Base-by-base conservation (phyloP, 306 rosid genomes). In the Mucuna pruriens region DNA sequence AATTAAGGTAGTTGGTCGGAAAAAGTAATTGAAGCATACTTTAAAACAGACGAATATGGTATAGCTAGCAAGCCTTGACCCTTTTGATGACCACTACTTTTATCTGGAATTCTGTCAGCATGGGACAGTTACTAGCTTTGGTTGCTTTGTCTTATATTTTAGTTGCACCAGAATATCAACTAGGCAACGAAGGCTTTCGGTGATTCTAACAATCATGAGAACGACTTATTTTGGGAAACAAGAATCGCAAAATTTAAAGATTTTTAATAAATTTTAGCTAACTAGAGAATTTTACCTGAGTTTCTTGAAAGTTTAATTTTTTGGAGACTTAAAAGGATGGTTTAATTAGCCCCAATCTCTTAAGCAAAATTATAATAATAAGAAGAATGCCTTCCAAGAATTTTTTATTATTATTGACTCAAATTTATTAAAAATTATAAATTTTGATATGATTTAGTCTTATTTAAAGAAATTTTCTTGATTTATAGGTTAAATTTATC, bases 41-140 rank as follows among this genome's bases (percentile, higher is more conserved):
- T 46, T 46, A 29, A 16, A 45, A 26, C 54, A 19, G 72, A 33
- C 54, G 72, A 80, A 80, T 71, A 16, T 80, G 42, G 17, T 69
- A 15, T 31, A 62, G 42, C 69, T 42, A 75, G 70, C 44, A 44
- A 20, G 15, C 40, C 39, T 36, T 65, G 39, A 67, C 61, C 23
- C 23, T 40, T 58, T 29, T 13, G 67, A 29, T 69, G 26, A 68
- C 67, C 1, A 34, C 22, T 23, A 38, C 19, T 33, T 39, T 68
- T 39, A 12, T 38, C 49, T 29, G 55, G 48, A 71, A 57, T 70
- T 58, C 78, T 57, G 3, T 58, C 10, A 17, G 6, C 16, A 9
- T 16, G 46, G 46, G 38, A 29, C 12, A 39, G 46, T 12, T 25
- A 40, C n/a, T 29, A 5, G 34, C 46, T 79, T 52, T 29, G 49